Evolutionary conservation across 331 rosid genomes (phyloP), one percentile per base, ranked within the genome.

Genomic region (Malus hybrid): DNA sequence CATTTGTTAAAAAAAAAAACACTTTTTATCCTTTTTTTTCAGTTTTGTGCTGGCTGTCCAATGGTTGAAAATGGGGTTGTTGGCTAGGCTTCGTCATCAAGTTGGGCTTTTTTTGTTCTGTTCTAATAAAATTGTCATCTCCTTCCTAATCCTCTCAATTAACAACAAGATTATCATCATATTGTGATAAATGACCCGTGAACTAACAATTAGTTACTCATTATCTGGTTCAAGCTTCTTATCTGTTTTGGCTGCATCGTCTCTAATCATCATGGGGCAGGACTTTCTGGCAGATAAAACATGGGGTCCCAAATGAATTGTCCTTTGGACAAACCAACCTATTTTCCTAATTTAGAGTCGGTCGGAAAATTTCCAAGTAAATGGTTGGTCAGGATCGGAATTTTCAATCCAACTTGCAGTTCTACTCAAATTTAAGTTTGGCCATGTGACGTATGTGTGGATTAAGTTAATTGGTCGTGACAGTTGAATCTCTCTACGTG

Each of bases 21-120:
- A 24, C 54, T 24, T 4, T 70, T 62, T 44, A 44, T 44, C 15
- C 50, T 31, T 31, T 29, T 12, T 1, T 29, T 77, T 44, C 55
- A 8, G 5, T 52, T 34, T 44, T 60, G 64, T 31, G 52, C 60
- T 72, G 4, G 52, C 60, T 72, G 4, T 82, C 55, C 59, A 1
- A 27, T 24, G 2, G 82, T 86, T 79, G 83, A 86, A 10, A 44
- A 76, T 67, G 50, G 63, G 71, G 86, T 88, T 65, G 96, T 83
- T 93, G 90, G 80, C 36, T 63, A 75, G 93, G 89, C 90, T 83
- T 83, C 76, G 83, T 89, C 97, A 70, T 48, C 66, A 82, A 88
- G 92, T 72, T 78, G 70, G 54, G 61, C 80, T 70, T 56, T 73
- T 67, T 14, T 61, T 64, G 31, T 59, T 33, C 2, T 29, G 6